Percentiles rank a stretch among this genome's conserved stretches.
These are phyloP conservation scores for Aspergillus asperescens DNA, from an alignment of 495 filamentous ascomycete genomes.

Conservation along the genomic window DNA sequence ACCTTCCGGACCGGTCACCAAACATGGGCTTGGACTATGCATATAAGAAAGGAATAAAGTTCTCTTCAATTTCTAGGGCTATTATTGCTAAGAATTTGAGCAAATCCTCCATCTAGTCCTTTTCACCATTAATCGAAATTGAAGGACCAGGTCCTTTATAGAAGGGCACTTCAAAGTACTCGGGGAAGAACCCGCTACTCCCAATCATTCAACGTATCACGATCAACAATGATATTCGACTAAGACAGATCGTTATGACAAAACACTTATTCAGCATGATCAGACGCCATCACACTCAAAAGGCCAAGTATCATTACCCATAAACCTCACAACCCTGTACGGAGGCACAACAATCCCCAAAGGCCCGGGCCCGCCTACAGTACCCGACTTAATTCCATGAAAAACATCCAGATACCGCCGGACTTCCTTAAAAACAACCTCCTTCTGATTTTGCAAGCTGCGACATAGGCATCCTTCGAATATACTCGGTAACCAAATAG, in stretches of 20 bases:
- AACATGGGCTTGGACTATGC: no score
- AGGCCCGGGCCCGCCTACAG: not conserved
- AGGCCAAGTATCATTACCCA: not conserved
- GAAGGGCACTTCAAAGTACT: not conserved
- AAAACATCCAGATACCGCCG: not conserved
- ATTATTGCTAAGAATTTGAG: not conserved
- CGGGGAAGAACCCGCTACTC: not conserved
- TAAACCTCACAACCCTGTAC: not conserved
- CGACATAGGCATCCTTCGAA: not conserved
- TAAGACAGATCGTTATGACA: not conserved
- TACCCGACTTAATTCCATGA: not conserved
- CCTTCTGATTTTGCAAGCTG: not conserved
- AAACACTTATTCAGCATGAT: not conserved
- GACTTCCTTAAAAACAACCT: not conserved
- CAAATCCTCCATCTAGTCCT: not conserved
- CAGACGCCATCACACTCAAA: not conserved
- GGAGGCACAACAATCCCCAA: not conserved
- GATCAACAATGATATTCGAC: not conserved
- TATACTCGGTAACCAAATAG: not conserved
- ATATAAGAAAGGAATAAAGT: no score
- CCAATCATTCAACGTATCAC: not conserved
- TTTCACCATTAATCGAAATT: not conserved
- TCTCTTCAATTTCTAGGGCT: not conserved
- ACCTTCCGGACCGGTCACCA: no score
- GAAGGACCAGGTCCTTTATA: not conserved